Base-by-base conservation (phyloP, 768 basidiomycete species). In the Kondoa subrosea region DNA sequence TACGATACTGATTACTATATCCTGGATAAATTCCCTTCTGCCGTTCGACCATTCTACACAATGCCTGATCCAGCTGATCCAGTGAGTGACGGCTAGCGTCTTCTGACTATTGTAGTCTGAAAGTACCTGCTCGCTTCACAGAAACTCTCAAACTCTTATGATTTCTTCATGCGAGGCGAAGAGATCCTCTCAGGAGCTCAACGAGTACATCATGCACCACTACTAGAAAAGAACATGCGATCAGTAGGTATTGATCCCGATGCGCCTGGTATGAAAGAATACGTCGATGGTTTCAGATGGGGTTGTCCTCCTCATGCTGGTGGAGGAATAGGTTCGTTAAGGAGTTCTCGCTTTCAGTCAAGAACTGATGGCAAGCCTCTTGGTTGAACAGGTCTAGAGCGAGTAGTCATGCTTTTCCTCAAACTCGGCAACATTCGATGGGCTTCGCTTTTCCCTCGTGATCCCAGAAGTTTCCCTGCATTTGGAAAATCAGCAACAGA, bases 151-250 rank as follows among this genome's bases (percentile, higher is more conserved):
- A 97, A 97, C 79, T 97, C 95, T 27, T 99, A 97, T 78, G 95
- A 99, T 79, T 97, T 99, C 80, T 97, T 99, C 83, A 96, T 99
- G 93, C 85, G 95, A 33, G 95, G 95, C 14, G 91, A 99, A 79
- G 95, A 99, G 78, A 97, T 99, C 75, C 82, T 97, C 56, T 96
- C 93, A 2, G 95, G 95, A 17, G 95, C 93, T 30, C 95, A 99
- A 77, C 91, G 95, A 78, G 86, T 97, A 21, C 95, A 99, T 78
- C 91, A 96, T 72, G 83, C 95, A 3, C 78, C 78, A 14, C 80
- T 96, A 65, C 84, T 97, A 70, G 81, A 80, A 65, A 83, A 89
- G 78, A 84, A 88, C 78, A 96, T 97, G 91, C 82, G 81, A 68
- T 80, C 79, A 71, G 88, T 87, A 76, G 90, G 89, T 15, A 86